Evolutionary conservation across 106 monocot genomes (phyloP).

Genomic region (Acorus calamus): DNA sequence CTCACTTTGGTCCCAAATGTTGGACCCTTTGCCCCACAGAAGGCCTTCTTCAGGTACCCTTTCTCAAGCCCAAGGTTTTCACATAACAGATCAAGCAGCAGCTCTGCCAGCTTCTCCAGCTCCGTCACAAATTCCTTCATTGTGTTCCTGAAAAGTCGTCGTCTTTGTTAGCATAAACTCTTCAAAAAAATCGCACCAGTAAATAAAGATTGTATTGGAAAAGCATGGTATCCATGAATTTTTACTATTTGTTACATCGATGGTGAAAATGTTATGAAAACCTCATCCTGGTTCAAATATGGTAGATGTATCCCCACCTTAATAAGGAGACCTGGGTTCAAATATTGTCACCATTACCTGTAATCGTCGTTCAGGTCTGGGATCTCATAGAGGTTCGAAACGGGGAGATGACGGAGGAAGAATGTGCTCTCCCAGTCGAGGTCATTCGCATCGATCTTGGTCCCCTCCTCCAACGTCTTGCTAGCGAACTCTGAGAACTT

Average conservation of each 20-base stretch:
- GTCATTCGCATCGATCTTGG: conserved; percentile 21
- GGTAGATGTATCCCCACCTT: no score
- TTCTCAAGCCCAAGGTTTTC: conserved; percentile 69
- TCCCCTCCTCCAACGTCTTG: conserved; percentile 13
- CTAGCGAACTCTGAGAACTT: conserved; percentile 52
- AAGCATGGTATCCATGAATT: no score
- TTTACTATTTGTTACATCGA: no score
- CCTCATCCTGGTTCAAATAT: no score
- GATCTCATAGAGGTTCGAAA: conserved; percentile 36
- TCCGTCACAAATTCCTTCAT: conserved; percentile 52
- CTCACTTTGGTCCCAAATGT: conserved; percentile 80
- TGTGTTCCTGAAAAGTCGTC: conserved; percentile 15
- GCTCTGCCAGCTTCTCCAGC: conserved; percentile 45
- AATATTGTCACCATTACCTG: no score
- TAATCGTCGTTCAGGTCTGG: conserved; percentile 9
- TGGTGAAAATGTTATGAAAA: no score
- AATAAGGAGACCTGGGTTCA: no score
- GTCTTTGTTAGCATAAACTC: no score
- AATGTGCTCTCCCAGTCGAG: conserved; percentile 84
- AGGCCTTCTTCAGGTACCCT: conserved; percentile 62
- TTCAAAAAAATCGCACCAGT: no score
- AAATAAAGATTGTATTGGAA: no score
- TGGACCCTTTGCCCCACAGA: conserved; percentile 45
- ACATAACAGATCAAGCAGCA: conserved; percentile 57
- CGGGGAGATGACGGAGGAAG: conserved; percentile 58